phyloP scores from a whole-genome alignment of 495 filamentous ascomycete genomes.

The Evernia prunastri region DNA sequence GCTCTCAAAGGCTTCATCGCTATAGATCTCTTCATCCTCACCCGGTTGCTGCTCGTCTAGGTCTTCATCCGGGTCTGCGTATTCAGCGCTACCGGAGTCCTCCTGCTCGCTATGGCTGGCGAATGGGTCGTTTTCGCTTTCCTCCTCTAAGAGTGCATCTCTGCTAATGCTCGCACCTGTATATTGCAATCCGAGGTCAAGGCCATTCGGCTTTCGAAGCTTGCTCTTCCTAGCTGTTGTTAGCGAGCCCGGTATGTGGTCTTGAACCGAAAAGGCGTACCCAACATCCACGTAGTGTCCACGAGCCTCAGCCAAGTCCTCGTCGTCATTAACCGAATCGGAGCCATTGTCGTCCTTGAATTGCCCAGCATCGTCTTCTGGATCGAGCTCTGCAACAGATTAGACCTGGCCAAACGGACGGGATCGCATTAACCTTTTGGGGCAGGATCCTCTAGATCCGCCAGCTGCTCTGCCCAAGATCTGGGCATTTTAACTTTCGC shows the following conservation, averaged over 20 bases:
- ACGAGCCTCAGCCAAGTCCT: constrained; percentile 49
- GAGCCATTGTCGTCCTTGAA: constrained; percentile 50
- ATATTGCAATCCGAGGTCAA: constrained; percentile 72
- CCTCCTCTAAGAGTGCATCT: constrained; percentile 50
- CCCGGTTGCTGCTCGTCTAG: constrained; percentile 22
- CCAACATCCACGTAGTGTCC: constrained; percentile 84
- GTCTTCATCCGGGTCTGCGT: constrained; percentile 35
- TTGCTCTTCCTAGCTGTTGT: constrained; percentile 66
- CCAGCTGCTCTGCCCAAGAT: constrained; percentile 58
- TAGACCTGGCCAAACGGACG: background rate
- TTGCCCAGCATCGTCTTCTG: constrained; percentile 61
- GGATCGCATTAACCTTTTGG: constrained; percentile 46
- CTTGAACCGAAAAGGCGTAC: constrained; percentile 41
- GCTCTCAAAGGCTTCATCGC: constrained; percentile 53
- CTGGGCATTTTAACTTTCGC: constrained; percentile 31
- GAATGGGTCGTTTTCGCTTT: constrained; percentile 35
- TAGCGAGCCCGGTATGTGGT: background rate
- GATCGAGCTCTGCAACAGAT: constrained; percentile 67
- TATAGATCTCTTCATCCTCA: constrained; percentile 53
- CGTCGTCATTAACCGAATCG: constrained; percentile 26
- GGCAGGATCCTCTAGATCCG: constrained; percentile 55
- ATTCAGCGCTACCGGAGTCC: constrained; percentile 36
- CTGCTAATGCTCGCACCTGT: constrained; percentile 72
- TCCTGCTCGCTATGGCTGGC: constrained; percentile 27
- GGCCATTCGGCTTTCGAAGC: constrained; percentile 64